Evolutionary conservation across 345 rosid species (phyloP), one percentile per base, ranked within the genome.

Genomic region (Corchorus capsularis): DNA sequence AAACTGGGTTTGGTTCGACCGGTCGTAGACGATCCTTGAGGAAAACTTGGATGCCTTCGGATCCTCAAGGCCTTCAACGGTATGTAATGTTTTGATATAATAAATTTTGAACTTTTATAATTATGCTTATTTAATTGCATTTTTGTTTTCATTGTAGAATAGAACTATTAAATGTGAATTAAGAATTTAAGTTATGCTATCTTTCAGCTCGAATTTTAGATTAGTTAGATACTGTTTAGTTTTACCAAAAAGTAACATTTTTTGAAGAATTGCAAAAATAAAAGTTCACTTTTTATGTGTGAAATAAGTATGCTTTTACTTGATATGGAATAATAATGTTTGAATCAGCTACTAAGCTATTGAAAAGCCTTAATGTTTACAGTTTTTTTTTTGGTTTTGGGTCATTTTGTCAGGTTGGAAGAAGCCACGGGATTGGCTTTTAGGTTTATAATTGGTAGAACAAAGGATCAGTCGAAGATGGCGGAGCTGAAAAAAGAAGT

Each of bases 1-100:
- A 92, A 73, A 94, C 98, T 52, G 97, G 98, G 46, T 94, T 93
- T 79, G 79, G 76, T 22, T 91, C 98, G 0, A 20, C 75, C 2
- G 95, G 89, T 45, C 85, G 98, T 50, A 85, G 98, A 76, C 82
- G 75, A 67, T 89, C 98, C 2, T 85, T 94, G 71, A 85, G 98
- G 86, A 84, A 79, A 79, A 94, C 98, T 0, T 94, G 98, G 98
- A 81, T 94, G 91, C 98, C 98, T 63, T 89, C 98, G 68, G 91
- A 91, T 89, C 94, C 74, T 10, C 87, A 88, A 68, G 91, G 89
- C 34, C 93, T 91, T 82, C 90, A 87, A 86, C 90, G 92, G 98
- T 94, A 81, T 32, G 2, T 35, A 50, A 69, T 4, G 56, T 61
- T 61, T 27, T 22, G 47, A 45, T 45, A 45, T 45, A 4, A 9